A percentile compares a stretch with the other conserved stretches of the same genome.
These are phyloP conservation scores for Periconia macrospinosa DNA, from an alignment of 2,329 filamentous ascomycete genomes.

Conservation along the genomic window DNA sequence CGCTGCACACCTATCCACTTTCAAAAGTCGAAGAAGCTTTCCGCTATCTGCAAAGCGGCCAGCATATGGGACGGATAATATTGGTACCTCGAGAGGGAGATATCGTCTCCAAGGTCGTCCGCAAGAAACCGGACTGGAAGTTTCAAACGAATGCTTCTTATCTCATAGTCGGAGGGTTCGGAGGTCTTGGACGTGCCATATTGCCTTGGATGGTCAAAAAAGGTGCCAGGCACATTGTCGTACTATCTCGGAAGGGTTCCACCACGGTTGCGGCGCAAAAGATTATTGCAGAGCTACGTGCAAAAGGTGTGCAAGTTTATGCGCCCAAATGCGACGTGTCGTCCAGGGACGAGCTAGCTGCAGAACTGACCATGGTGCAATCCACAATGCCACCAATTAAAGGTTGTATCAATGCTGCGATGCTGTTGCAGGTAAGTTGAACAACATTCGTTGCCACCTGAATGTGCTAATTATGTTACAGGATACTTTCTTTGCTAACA, in stretches of 20 bases:
- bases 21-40: slow-evolving; percentile 13
- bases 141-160: slow-evolving; percentile 7
- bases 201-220: slow-evolving; percentile 13
- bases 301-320: slow-evolving; percentile 11
- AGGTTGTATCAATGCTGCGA: slow-evolving; percentile 26
- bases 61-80: slow-evolving; percentile 16
- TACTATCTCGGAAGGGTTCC: slow-evolving; percentile 11
- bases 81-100: no score
- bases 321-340: slow-evolving; percentile 24
- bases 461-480: no score
- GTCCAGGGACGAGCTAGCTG: background rate
- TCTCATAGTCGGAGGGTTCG: slow-evolving; percentile 13
- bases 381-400: slow-evolving; percentile 22
- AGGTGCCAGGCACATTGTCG: slow-evolving; percentile 16
- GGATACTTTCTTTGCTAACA: slow-evolving; percentile 21
- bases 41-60: slow-evolving; percentile 15
- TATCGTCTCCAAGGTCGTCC: slow-evolving; percentile 10
- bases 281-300: slow-evolving; percentile 10
- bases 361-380: no score
- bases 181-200: slow-evolving; percentile 8
- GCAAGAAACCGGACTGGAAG: background rate
- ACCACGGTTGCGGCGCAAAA: background rate
- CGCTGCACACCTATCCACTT: background rate
- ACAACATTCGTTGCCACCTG: background rate
- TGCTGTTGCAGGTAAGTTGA: slow-evolving; percentile 15